Evolutionary conservation across 139 green algal species (phyloP).

Genomic region (Microglena sp.): DNA sequence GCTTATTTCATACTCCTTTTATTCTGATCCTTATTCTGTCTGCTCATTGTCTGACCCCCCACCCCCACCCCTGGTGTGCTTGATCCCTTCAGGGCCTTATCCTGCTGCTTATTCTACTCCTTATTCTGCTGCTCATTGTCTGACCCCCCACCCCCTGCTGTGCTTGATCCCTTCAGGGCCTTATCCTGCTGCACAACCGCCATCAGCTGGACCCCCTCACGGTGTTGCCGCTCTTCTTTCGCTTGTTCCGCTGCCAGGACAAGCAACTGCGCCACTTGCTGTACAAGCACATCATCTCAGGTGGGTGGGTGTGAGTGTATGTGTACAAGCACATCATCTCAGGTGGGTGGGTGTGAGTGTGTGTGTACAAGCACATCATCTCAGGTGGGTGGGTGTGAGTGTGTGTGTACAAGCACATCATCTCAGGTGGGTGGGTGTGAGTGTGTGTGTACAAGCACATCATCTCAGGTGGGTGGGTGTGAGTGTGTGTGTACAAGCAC

Average conservation of each 20-base stretch:
- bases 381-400: background rate
- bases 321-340: background rate
- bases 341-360: background rate
- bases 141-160: too few species aligned
- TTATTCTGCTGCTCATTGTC: too few species aligned
- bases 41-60: too few species aligned
- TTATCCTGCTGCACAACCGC: conserved; percentile 87
- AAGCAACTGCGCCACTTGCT: conserved; percentile 78
- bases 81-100: too few species aligned
- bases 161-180: too few species aligned
- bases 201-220: conserved; percentile 42
- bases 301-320: conserved; percentile 12
- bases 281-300: conserved; percentile 84
- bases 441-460: too few species aligned
- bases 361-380: background rate
- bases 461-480: too few species aligned
- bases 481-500: too few species aligned
- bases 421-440: background rate
- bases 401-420: background rate
- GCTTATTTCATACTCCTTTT: too few species aligned
- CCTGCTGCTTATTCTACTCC: too few species aligned
- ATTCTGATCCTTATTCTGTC: too few species aligned
- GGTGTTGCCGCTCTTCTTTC: conserved; percentile 90
- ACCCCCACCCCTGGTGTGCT: too few species aligned
- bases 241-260: conserved; percentile 86